Percentiles rank a stretch among this genome's conserved stretches.
phyloP scores from a whole-genome alignment of 768 basidiomycete genomes.

The Lactifluus subvellereus region DNA sequence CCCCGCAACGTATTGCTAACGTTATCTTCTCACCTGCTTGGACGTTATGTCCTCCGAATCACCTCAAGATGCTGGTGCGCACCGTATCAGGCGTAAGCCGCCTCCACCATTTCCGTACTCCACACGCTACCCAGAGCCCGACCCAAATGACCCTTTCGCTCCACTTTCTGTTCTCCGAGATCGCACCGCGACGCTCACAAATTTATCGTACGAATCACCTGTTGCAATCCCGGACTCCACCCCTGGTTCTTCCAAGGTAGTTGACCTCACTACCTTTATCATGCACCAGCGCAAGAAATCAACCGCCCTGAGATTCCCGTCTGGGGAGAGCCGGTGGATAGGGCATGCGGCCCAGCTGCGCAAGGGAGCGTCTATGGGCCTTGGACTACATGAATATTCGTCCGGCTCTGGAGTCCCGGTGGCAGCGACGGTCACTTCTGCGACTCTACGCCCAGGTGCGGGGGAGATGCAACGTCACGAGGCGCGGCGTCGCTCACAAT shows the following conservation, averaged over 20 bases:
- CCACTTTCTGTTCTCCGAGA: conserved; percentile 60
- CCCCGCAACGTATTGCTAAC: neutral
- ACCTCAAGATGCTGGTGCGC: conserved; percentile 2
- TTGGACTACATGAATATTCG: conserved; percentile 5
- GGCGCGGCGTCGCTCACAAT: conserved; percentile 32
- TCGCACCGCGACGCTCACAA: conserved; percentile 30
- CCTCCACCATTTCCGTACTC: conserved; percentile 47
- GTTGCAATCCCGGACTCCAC: conserved; percentile 3
- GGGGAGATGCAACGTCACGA: conserved; percentile 21
- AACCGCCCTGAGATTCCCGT: neutral
- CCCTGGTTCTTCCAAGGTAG: conserved; percentile 5
- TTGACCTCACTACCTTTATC: conserved; percentile 18
- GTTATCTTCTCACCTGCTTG: neutral
- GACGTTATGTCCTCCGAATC: conserved; percentile 9
- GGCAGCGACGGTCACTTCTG: neutral
- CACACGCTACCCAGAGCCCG: conserved; percentile 57
- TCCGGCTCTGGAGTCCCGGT: neutral
- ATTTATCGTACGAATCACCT: conserved; percentile 6
- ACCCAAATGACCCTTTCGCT: conserved; percentile 65
- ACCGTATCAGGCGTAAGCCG: conserved; percentile 48
- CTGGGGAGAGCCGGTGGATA: conserved; percentile 12
- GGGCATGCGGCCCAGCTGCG: conserved; percentile 14
- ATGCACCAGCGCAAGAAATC: conserved; percentile 8
- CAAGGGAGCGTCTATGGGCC: conserved; percentile 19
- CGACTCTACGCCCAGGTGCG: conserved; percentile 8